Base-by-base conservation (phyloP, 441 rosid genomes). In the Erodium trifolium region DNA sequence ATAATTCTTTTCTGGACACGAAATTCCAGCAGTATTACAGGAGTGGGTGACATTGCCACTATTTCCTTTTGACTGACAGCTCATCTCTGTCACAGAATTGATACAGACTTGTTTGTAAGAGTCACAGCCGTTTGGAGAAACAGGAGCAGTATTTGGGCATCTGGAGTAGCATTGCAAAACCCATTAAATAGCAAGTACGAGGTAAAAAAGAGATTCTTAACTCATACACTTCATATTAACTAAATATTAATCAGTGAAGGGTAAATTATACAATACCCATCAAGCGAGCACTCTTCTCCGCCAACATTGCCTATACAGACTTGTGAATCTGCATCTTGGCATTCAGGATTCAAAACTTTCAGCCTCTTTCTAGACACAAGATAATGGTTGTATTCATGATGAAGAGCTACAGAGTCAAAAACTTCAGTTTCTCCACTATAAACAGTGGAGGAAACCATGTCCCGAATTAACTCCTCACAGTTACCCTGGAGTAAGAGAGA, bases 21-120 rank as follows among this genome's bases (percentile, higher is more conserved):
- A 66, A 45, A 76, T 74, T 67, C 84, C 82, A 6, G 80, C 91
- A 70, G 78, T 63, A 74, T 75, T 78, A 77, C 76, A 74, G 55
- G 87, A 78, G 66, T 81, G 88, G 4, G 80, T 66, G 80, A 73
- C 65, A 66, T 86, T 93, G 72, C 74, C 70, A 68, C 70, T 63
- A 68, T 80, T 83, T 41, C 93, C 96, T 80, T 83, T 93, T 23
- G 84, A 85, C 67, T 82, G 88, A 73, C 85, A 89, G 71, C 85
- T 82, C 76, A 76, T 78, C 75, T 85, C 88, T 45, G 78, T 75
- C 23, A 76, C 72, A 53, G 84, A 73, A 72, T 76, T 76, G 29
- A 78, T 63, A 71, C 83, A 76, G 51, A 75, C 67, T 8, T 65
- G 78, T 72, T 84, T 84, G 63, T 83, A 88, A 31, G 72, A 73